Conservation (phyloP, 75 land plant genomes). For the Pinus tabuliformis region DNA sequence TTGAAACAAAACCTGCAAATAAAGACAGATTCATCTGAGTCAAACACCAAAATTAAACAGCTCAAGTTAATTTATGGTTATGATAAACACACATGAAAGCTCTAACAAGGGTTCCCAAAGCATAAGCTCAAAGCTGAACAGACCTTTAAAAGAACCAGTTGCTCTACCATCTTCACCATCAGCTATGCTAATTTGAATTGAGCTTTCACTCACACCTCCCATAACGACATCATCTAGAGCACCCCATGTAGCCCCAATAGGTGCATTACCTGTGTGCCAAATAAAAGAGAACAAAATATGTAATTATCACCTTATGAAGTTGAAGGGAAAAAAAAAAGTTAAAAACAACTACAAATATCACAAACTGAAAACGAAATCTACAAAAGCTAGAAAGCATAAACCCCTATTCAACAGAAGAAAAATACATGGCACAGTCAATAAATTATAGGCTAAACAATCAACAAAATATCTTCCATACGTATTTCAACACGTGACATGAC, state of each 20-base stretch:
- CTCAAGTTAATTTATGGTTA: background rate
- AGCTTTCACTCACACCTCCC: constrained; percentile 99
- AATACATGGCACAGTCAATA: too few species aligned
- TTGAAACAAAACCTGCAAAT: constrained; percentile 81
- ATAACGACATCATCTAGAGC: constrained; percentile 98
- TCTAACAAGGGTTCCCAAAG: background rate
- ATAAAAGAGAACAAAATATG: background rate
- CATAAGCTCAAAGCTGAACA: constrained; percentile 6
- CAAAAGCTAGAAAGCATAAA: background rate
- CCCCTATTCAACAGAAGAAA: background rate
- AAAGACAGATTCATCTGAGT: background rate
- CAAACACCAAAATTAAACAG: background rate
- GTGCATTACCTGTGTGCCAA: constrained; percentile 29
- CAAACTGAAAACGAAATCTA: background rate
- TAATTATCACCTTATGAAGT: background rate
- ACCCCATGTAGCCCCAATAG: constrained; percentile 85
- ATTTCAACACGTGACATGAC: background rate
- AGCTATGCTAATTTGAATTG: constrained; percentile 56
- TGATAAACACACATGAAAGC: background rate
- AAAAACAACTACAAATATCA: background rate
- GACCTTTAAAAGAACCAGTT: constrained; percentile 86
- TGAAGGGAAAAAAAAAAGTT: background rate
- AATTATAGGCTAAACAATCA: background rate
- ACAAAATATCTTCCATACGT: background rate
- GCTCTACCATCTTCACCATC: constrained; percentile 83